phyloP scores from a whole-genome alignment of 2,329 filamentous ascomycete genomes.

The Truncatella angustata region DNA sequence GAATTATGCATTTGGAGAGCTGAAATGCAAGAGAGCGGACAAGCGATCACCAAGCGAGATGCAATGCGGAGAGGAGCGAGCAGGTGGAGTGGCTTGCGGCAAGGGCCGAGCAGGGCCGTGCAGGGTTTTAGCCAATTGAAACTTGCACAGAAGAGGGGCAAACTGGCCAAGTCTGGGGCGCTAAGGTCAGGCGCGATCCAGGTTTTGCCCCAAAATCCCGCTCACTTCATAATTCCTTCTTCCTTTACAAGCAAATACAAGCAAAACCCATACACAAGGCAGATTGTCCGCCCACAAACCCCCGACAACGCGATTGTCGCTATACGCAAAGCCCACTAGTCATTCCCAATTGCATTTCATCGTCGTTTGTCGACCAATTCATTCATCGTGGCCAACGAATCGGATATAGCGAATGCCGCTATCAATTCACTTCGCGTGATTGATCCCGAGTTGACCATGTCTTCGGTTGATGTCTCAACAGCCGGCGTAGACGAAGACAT shows the following conservation, averaged over 20 bases:
- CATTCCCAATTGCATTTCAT: conserved; percentile 2
- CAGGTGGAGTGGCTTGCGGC: not conserved
- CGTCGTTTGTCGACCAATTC: not conserved
- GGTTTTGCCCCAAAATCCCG: not conserved
- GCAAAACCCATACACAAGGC: not conserved
- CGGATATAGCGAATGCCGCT: conserved; percentile 9
- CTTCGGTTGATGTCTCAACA: conserved; percentile 7
- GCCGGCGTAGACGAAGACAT: not conserved
- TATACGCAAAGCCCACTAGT: not conserved
- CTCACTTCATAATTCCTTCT: conserved; percentile 7
- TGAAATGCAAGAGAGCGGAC: not conserved
- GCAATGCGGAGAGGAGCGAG: not conserved
- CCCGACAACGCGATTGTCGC: conserved; percentile 9
- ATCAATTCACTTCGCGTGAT: conserved; percentile 8
- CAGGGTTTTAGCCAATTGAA: not conserved
- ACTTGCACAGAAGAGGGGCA: not conserved
- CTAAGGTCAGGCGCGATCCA: not conserved
- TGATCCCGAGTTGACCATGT: conserved; percentile 8
- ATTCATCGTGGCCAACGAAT: conserved; percentile 9
- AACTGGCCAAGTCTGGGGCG: not conserved
- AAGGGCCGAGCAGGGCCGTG: not conserved
- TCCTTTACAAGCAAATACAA: conserved; percentile 8
- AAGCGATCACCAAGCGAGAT: not conserved
- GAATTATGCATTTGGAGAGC: conserved; percentile 4
- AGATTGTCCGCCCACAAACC: not conserved